Conservation (phyloP, 352 stramenopile species). For the Phytopythium vexans region DNA sequence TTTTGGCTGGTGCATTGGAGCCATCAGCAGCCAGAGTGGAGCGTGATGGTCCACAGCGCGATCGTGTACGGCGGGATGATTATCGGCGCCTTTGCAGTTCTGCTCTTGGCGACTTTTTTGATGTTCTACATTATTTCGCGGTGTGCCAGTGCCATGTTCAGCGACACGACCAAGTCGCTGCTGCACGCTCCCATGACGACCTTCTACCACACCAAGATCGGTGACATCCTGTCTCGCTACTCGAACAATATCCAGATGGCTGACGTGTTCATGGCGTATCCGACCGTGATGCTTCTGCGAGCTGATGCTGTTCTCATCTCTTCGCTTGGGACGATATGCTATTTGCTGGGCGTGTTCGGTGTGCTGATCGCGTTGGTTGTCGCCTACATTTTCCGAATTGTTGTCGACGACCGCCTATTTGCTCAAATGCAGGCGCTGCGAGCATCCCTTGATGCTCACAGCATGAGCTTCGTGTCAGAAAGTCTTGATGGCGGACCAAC, state of each 20-base stretch:
- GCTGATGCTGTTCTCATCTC: slow-evolving; percentile 24
- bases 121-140: slow-evolving; percentile 24
- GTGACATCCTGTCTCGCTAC: slow-evolving; percentile 31
- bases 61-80: slow-evolving; percentile 27
- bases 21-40: slow-evolving; percentile 15
- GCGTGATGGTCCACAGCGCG: slow-evolving; percentile 25
- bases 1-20: slow-evolving; percentile 39
- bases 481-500: slow-evolving; percentile 30
- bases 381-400: slow-evolving; percentile 21
- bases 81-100: slow-evolving; percentile 15
- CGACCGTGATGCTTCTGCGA: slow-evolving; percentile 24
- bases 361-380: slow-evolving; percentile 18
- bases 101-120: slow-evolving; percentile 22
- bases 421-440: slow-evolving; percentile 29
- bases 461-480: slow-evolving; percentile 40
- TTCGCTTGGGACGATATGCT: slow-evolving; percentile 27
- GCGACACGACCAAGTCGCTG: slow-evolving; percentile 22
- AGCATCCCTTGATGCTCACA: slow-evolving; percentile 18
- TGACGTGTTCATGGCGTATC: slow-evolving; percentile 26
- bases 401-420: slow-evolving; percentile 32
- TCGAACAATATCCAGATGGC: slow-evolving; percentile 32
- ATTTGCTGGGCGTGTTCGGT: slow-evolving; percentile 23
- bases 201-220: slow-evolving; percentile 36
- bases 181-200: slow-evolving; percentile 29
- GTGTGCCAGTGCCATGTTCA: slow-evolving; percentile 22